Base-by-base conservation (phyloP, 306 rosid species). In the Rosa lucieae region DNA sequence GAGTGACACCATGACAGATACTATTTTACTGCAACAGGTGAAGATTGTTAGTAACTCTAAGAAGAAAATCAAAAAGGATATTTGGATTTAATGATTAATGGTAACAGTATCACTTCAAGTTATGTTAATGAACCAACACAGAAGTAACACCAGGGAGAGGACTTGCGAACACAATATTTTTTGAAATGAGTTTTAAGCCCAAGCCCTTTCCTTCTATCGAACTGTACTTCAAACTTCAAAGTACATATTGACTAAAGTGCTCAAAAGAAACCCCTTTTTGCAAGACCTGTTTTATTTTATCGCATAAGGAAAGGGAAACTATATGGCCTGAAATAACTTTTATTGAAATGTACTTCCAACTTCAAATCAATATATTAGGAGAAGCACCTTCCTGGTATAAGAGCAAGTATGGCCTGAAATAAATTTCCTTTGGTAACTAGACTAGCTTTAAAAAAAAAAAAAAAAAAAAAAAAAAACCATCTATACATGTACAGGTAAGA, bases 1-100 rank as follows among this genome's bases (percentile, higher is more conserved):
- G 82, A 91, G 84, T 20, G 98, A 91, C 59, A 84, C 95, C 43
- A 86, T 63, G 2, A 82, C 74, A n/a, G 97, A 90, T 49, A 89
- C 84, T 12, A 90, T 81, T 78, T 78, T 88, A 85, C 92, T 86
- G 74, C 89, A 88, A 86, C 67, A 75, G 72, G 42, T 70, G 1
- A 32, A 49, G 29, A 58, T 13, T 43, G 26, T 10, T 18, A 49
- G 79, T 48, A 70, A 77, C 68, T 71, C 32, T 23, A 35, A 53
- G 15, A 11, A 13, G 39, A 62, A 29, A 11, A 66, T 71, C 6
- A 73, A 12, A 37, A 47, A 18, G 42, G 52, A 26, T 20, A 79
- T 79, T 51, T 44, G 59, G 42, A 76, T 51, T 17, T 9, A 21
- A 21, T 29, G 6, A 29, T 26, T 44, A 14, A 62, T 11, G 46